phyloP scores from a whole-genome alignment of 2,329 filamentous ascomycete species.

The Colletotrichum coccodes region DNA sequence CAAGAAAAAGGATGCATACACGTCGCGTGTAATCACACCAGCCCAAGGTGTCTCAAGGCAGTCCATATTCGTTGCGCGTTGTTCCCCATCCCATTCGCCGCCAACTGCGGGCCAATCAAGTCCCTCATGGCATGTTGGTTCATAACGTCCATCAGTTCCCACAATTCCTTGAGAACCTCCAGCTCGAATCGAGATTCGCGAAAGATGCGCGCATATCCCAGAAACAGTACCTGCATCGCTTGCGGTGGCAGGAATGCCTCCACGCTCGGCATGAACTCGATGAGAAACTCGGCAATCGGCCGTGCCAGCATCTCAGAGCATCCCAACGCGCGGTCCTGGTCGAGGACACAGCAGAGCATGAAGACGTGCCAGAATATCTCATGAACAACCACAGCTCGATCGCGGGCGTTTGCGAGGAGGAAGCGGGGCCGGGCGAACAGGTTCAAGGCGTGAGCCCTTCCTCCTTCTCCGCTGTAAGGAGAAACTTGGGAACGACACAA shows the following conservation, averaged over 20 bases:
- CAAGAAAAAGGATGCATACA: background rate
- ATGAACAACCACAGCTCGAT: conserved; percentile 3
- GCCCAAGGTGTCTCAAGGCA: conserved; percentile 23
- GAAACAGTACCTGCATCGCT: conserved; percentile 22
- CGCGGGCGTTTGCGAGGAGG: conserved; percentile 17
- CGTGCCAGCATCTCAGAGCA: conserved; percentile 39
- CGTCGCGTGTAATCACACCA: no score
- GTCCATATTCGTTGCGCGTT: conserved; percentile 27
- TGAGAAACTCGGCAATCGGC: conserved; percentile 38
- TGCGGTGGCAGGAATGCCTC: conserved; percentile 17
- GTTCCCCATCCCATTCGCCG: conserved; percentile 9
- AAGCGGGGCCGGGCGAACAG: conserved; percentile 22
- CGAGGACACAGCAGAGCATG: conserved; percentile 41
- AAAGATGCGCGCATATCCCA: conserved; percentile 27
- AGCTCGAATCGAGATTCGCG: conserved; percentile 23
- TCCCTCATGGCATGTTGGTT: conserved; percentile 12
- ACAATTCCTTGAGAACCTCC: conserved; percentile 20
- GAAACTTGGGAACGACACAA: background rate
- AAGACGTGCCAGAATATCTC: conserved; percentile 32
- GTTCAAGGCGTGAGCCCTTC: background rate
- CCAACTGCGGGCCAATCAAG: conserved; percentile 23
- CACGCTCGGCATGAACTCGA: conserved; percentile 35
- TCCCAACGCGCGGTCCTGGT: conserved; percentile 39
- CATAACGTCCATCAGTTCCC: conserved; percentile 25
- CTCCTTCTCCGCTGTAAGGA: background rate